phyloP scores from a whole-genome alignment of 129 eudicot species.

The Chrysanthemum lavandulifolium region DNA sequence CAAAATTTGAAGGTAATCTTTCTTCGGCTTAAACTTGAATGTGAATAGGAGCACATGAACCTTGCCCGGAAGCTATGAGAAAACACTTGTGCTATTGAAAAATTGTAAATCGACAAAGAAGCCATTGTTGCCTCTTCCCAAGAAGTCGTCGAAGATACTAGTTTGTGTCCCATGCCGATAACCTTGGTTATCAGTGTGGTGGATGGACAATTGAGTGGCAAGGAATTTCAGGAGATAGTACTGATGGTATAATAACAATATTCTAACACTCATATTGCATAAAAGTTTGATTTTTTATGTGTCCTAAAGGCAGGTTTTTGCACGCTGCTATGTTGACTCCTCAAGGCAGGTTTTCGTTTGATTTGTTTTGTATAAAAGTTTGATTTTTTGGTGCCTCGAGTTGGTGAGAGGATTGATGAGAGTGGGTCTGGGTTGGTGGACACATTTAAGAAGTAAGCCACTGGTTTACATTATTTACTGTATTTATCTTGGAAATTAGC shows the following conservation, averaged over 20 bases:
- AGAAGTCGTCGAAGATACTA: constrained; percentile 60
- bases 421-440: constrained; percentile 48
- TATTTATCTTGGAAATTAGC: too few relatives aligned
- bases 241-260: constrained; percentile 44
- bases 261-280: neutral
- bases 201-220: constrained; percentile 95
- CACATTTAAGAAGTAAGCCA: too few relatives aligned
- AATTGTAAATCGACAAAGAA: constrained; percentile 49
- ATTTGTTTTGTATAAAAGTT: constrained; percentile 53
- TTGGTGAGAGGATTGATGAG: constrained; percentile 54
- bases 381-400: constrained; percentile 28
- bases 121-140: constrained; percentile 73
- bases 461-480: too few relatives aligned
- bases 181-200: constrained; percentile 81
- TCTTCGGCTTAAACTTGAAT: constrained; percentile 8
- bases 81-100: constrained; percentile 80
- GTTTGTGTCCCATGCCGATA: constrained; percentile 74
- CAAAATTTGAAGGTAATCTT: neutral
- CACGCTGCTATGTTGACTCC: constrained; percentile 81
- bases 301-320: constrained; percentile 22
- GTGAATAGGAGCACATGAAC: constrained; percentile 60
- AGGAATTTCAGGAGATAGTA: constrained; percentile 25
- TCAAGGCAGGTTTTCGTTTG: constrained; percentile 78
- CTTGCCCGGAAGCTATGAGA: constrained; percentile 83
- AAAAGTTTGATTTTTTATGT: neutral